Base-by-base conservation (phyloP, 23 red algal species). In the Cyanidioschyzon merolae region DNA sequence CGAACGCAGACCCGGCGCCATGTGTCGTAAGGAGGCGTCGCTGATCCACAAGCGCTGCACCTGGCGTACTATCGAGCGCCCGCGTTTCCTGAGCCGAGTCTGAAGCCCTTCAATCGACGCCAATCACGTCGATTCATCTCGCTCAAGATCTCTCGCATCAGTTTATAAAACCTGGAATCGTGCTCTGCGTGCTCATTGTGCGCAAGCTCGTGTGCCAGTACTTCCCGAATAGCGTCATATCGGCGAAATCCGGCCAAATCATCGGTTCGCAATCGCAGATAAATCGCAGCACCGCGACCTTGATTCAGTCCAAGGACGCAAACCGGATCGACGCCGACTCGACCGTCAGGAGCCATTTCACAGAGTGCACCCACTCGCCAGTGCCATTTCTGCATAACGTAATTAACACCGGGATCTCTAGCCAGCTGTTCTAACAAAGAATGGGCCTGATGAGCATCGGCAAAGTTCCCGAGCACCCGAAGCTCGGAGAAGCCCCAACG, bases 301-400 rank as follows among this genome's bases (percentile, higher is more conserved):
- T 38, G 37, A 45, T 96, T 96, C 39, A 85, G 77, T 30, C 92
- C 92, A 1, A 96, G 74, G 37, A 96, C 92, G 67, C 92, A 96
- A 27, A 96, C 87, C 0, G 92, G 87, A 74, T 96, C 92, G 7
- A 96, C 76, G 32, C 83, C 82, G 3, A 96, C 92, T 24, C 82
- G 57, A 0, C 92, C 92, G 39, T 88, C 77, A 0, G 92, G 83
- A 63, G 75, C 38, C 92, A 96, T 96, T 80, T 96, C 92, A 35
- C 58, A 75, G 1, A 96, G 59, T 41, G 40, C 40, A 39, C 79
- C 74, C 0, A 96, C 83, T 26, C 79, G 86, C 92, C 88, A 90
- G 17, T 75, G 54, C 25, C 85, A 82, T 57, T 74, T 68, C 1
- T 74, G 39, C 87, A 96, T 83, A 1, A 90, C 84, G 24, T 76